phyloP scores from a whole-genome alignment of 192 early-diverging fungal species.

The Backusella parvicylindrica region DNA sequence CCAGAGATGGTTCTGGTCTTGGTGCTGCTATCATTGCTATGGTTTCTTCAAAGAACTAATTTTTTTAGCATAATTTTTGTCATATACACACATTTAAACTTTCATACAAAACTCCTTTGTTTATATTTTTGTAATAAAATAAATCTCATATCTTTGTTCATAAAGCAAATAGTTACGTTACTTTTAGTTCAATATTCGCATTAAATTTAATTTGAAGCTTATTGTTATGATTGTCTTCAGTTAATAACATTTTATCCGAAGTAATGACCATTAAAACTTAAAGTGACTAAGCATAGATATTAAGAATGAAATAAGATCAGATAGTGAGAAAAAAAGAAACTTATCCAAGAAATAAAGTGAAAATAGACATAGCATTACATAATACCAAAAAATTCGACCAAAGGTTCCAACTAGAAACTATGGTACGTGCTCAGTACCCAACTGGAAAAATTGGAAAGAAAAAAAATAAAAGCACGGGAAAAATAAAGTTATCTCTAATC shows the following conservation, averaged over 20 bases:
- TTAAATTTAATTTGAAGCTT: not conserved
- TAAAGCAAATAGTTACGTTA: not conserved
- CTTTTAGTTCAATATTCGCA: no score
- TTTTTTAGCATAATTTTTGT: not conserved
- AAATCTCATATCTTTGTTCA: not conserved
- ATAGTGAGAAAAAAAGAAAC: not conserved
- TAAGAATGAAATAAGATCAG: not conserved
- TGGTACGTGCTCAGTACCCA: no score
- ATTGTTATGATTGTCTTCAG: not conserved
- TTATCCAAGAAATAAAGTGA: not conserved
- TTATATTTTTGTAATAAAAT: not conserved
- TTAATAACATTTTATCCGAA: not conserved
- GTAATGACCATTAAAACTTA: not conserved
- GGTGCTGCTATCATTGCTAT: conserved; percentile 60
- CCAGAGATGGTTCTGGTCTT: conserved; percentile 84
- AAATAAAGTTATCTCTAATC: no score
- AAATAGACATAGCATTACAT: no score
- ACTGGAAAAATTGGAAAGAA: no score
- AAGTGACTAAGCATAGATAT: not conserved
- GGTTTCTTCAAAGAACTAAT: conserved; percentile 20
- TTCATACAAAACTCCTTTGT: not conserved
- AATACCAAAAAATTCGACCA: no score
- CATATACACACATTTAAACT: not conserved
- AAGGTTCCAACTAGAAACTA: no score
- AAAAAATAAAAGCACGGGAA: no score